Evolutionary conservation across 2,329 filamentous ascomycete species (phyloP), one percentile per base, ranked within the genome.

Genomic region (Colletotrichum horii): DNA sequence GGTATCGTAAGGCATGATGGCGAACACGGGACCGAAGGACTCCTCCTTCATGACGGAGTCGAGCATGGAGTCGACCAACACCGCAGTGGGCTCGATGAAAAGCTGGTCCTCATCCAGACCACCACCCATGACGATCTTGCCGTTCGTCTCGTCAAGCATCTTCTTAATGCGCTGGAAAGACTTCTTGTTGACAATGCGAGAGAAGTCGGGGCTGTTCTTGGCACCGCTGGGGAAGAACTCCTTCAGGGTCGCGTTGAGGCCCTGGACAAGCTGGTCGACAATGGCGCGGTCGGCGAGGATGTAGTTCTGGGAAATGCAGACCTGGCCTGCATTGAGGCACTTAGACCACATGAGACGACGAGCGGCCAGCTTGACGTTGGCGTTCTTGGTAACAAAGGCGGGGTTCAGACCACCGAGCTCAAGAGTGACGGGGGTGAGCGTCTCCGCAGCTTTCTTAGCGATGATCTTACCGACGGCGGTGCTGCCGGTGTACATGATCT

Each of bases 401-500:
- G 97, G 97, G 87, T 98, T 98, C 78, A 91, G 90, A 76, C 97
- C 97, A 75, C 97, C 97, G 62, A 99, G 91, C 88, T 99, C 97
- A 64, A 98, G 92, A 12, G 93, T 91, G 26, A 98, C 93, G 1
- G 97, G 97, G 1, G 97, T 98, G 76, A 98, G 89, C 48, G 95
- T 93, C 82, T 95, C 92, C 76, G 97, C 96, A 0, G 96, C 97
- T 83, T 97, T 98, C 84, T 96, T 93, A 64, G 95, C 91, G 69
- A 98, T 93, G 81, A 98, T 96, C 82, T 93, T 95, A 81, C 95
- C 97, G 22, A 98, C 95, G 32, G 83, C 87, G 68, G 90, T 90
- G 80, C 92, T 93, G 70, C 97, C 97, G 1, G 97, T 99, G 87
- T 98, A 99, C 88, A 97, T 96, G 81, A 99, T 97, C 90, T 98